These are phyloP conservation scores for Rhizopogon salebrosus DNA, from an alignment of 768 basidiomycete genomes.

Conservation along the genomic window DNA sequence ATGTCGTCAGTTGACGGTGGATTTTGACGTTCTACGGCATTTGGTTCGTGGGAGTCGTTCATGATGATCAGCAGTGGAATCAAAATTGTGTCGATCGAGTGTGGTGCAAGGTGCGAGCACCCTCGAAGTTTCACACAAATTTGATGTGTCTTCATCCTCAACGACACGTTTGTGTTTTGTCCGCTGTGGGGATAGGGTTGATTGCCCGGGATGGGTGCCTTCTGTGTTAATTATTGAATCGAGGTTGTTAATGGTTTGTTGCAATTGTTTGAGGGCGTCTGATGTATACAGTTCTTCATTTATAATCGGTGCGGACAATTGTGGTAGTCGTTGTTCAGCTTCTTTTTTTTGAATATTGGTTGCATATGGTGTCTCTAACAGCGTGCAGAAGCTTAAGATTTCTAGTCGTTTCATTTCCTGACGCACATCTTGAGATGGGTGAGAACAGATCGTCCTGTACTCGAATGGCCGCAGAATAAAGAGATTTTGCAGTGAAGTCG, in stretches of 20 bases:
- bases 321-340: neutral
- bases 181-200: neutral
- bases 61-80: too few relatives aligned
- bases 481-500: slow-evolving; percentile 22
- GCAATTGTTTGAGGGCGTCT: neutral
- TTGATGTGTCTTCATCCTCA: too few relatives aligned
- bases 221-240: neutral
- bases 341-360: neutral
- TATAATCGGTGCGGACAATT: neutral
- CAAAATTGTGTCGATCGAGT: too few relatives aligned
- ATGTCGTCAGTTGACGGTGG: too few relatives aligned
- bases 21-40: too few relatives aligned
- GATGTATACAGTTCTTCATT: neutral
- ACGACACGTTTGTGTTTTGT: too few relatives aligned
- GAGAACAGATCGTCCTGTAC: slow-evolving; percentile 5
- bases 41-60: too few relatives aligned
- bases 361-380: neutral
- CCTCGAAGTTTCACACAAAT: too few relatives aligned
- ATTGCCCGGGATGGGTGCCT: neutral
- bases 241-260: neutral
- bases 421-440: neutral
- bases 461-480: slow-evolving; percentile 25
- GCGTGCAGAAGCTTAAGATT: neutral
- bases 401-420: neutral
- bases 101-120: too few relatives aligned